These are phyloP conservation scores for Pseudogymnoascus sp. DNA, from an alignment of 2,329 filamentous ascomycete species.

Conservation along the genomic window DNA sequence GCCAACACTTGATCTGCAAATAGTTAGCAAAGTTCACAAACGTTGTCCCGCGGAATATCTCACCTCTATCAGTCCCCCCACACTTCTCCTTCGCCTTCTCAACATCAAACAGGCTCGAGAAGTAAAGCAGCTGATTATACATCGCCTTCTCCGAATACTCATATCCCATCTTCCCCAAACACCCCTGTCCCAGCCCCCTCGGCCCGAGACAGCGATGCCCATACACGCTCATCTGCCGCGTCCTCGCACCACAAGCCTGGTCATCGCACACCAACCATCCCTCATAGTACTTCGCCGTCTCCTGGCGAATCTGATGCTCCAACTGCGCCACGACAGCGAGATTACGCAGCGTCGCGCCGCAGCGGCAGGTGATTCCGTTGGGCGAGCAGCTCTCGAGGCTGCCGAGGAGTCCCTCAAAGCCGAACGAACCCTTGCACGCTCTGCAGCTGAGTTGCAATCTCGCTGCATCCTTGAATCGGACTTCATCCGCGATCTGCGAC, in stretches of 20 bases:
- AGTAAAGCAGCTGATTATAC: slow-evolving; percentile 92
- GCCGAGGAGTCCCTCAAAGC: slow-evolving; percentile 67
- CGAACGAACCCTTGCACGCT: slow-evolving; percentile 62
- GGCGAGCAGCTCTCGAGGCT: slow-evolving; percentile 57
- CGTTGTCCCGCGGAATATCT: slow-evolving; percentile 5
- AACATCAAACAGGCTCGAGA: slow-evolving; percentile 77
- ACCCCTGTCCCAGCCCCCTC: slow-evolving; percentile 74
- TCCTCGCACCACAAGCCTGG: slow-evolving; percentile 74
- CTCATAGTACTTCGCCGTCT: slow-evolving; percentile 82
- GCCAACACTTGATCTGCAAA: slow-evolving; percentile 45
- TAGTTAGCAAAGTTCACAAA: slow-evolving; percentile 18
- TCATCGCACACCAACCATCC: slow-evolving; percentile 90
- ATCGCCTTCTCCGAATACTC: slow-evolving; percentile 82
- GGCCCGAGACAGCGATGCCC: slow-evolving; percentile 84
- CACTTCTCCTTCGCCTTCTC: slow-evolving; percentile 62
- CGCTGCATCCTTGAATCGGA: slow-evolving; percentile 77
- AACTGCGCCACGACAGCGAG: slow-evolving; percentile 78
- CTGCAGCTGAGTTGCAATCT: slow-evolving; percentile 75
- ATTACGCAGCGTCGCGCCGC: slow-evolving; percentile 60
- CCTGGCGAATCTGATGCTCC: slow-evolving; percentile 70
- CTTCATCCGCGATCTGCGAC: slow-evolving; percentile 83
- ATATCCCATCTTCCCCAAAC: slow-evolving; percentile 79
- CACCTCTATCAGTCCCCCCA: slow-evolving; percentile 39
- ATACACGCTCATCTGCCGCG: slow-evolving; percentile 87
- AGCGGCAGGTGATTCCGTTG: slow-evolving; percentile 65